A percentile compares a stretch with the other conserved stretches of the same genome.
These are phyloP conservation scores for Lunasporangiospora selenospora DNA, from an alignment of 192 early-diverging fungal species.

Conservation along the genomic window DNA sequence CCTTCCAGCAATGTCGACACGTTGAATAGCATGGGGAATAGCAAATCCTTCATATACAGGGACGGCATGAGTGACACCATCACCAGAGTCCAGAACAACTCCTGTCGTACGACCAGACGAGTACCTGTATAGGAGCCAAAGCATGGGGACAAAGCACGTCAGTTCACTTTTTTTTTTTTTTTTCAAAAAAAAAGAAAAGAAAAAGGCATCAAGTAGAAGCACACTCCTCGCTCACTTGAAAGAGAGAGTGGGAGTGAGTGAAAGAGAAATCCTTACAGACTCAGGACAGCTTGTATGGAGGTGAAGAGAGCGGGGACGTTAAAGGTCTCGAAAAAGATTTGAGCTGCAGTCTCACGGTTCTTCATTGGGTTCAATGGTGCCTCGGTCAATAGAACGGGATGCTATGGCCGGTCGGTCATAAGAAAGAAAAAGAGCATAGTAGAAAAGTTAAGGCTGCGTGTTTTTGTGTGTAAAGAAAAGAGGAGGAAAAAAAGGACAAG, in stretches of 20 bases:
- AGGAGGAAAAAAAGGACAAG: too few relatives aligned
- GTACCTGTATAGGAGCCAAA: constrained; percentile 63
- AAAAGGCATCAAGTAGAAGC: not conserved
- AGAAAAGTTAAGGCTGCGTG: too few relatives aligned
- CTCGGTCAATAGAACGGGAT: constrained; percentile 97
- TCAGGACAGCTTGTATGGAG: constrained; percentile 97
- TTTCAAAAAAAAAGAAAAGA: constrained; percentile 2
- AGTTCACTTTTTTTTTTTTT: not conserved
- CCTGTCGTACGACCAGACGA: constrained; percentile 98
- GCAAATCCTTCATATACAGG: constrained; percentile 98
- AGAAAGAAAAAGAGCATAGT: too few relatives aligned
- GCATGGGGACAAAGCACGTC: not conserved
- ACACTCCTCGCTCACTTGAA: too few relatives aligned
- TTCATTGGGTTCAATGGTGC: constrained; percentile 93
- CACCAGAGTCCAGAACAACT: constrained; percentile 94
- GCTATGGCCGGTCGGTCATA: constrained; percentile 54
- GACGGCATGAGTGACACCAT: constrained; percentile 95
- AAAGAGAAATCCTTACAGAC: constrained; percentile 67
- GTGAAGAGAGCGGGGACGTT: constrained; percentile 98
- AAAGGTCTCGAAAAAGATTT: constrained; percentile 99
- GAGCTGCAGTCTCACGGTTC: constrained; percentile 93
- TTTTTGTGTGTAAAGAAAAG: too few relatives aligned
- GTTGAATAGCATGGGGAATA: constrained; percentile 90
- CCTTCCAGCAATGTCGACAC: constrained; percentile 93
- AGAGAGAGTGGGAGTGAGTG: not conserved